phyloP scores from a whole-genome alignment of 257 asterid species.

The Solanum etuberosum region DNA sequence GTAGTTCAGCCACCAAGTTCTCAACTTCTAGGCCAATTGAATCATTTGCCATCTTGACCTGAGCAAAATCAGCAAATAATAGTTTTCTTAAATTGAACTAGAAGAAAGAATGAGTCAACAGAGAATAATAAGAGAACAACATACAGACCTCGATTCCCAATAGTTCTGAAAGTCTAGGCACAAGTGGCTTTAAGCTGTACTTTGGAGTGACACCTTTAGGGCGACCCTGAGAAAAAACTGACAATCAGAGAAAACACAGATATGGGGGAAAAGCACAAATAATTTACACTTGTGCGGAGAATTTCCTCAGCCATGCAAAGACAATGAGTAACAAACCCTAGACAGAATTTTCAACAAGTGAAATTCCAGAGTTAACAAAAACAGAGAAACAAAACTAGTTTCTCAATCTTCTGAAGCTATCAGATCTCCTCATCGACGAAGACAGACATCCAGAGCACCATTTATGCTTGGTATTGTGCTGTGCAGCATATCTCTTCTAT shows the following conservation, averaged over 20 bases:
- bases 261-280: background rate
- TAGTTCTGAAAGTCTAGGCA: conserved; percentile 72
- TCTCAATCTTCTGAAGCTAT: background rate
- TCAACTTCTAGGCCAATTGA: conserved; percentile 72
- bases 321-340: background rate
- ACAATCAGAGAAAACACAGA: background rate
- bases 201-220: conserved; percentile 95
- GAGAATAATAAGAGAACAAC: background rate
- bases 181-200: conserved; percentile 89
- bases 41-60: conserved; percentile 84
- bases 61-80: background rate
- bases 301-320: background rate
- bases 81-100: background rate
- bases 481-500: background rate
- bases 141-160: conserved; percentile 56
- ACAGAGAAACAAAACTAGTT: background rate
- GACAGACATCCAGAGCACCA: background rate
- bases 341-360: background rate
- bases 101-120: background rate
- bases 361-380: background rate
- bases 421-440: background rate
- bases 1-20: conserved; percentile 52
- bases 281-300: background rate
- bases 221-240: conserved; percentile 48
- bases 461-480: background rate